phyloP scores from a whole-genome alignment of 257 asterid species.

The Nicotiana tabacum region DNA sequence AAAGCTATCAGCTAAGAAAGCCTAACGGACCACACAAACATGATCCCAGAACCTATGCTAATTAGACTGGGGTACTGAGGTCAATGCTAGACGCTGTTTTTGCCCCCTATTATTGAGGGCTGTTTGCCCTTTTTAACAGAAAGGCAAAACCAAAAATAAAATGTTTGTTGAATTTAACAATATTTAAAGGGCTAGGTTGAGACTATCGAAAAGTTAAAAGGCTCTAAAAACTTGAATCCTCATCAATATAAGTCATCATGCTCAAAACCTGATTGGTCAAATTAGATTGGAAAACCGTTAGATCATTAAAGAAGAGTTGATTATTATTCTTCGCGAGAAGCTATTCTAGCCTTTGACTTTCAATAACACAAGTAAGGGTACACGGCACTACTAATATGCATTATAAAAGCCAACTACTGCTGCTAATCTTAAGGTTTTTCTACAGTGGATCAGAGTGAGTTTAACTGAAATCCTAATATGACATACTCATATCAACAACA shows the following conservation, averaged over 20 bases:
- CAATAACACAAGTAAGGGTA: neutral
- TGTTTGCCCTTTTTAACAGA: neutral
- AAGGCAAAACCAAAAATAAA: neutral
- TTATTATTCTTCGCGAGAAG: neutral
- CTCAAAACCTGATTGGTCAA: neutral
- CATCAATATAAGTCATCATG: neutral
- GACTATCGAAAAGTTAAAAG: neutral
- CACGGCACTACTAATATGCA: neutral
- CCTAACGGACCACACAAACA: neutral
- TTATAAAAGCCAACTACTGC: neutral
- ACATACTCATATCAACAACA: neutral
- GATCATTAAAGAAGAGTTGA: neutral
- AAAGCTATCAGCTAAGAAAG: slow-evolving; percentile 3
- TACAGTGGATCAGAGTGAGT: neutral
- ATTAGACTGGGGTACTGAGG: neutral
- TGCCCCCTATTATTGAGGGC: neutral
- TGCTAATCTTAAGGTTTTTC: neutral
- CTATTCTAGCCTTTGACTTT: neutral
- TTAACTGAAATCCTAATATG: neutral
- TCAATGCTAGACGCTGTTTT: neutral
- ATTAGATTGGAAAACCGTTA: neutral
- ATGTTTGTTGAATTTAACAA: neutral
- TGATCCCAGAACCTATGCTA: neutral
- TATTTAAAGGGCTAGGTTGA: neutral
- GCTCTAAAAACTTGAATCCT: neutral